Evolutionary conservation across 305 asterid genomes (phyloP), one percentile per base, ranked within the genome.

Genomic region (Fraxinus platypoda): DNA sequence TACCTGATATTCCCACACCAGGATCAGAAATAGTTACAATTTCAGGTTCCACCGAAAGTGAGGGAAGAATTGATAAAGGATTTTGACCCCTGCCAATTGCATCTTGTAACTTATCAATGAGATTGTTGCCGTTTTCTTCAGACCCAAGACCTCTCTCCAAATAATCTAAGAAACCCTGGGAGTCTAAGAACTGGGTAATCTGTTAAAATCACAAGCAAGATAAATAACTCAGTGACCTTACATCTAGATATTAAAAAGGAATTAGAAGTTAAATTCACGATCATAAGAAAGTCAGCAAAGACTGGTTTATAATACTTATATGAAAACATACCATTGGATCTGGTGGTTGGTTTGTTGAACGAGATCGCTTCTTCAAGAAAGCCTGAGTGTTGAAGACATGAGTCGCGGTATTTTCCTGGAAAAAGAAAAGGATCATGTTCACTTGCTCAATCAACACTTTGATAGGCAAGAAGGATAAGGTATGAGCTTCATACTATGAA

Each of bases 121-220:
- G 97, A 89, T 92, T 94, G 81, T 88, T 85, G 74, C 88, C 91
- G 79, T 88, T 94, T 89, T 83, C 95, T 80, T 92, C 93, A 81
- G 95, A 90, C 82, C 97, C 95, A 59, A 90, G 91, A 81, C 95
- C 98, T 88, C 98, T 91, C 87, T 92, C 99, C 89, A 96, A 87
- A 88, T 92, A 94, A 90, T 96, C 98, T 72, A 96, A 87, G 97
- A 96, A 94, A 76, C 99, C 99, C 85, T 93, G 98, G 86, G 99
- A 90, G 15, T 94, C 98, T 82, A 96, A 82, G 84, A 96, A 96
- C 86, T 96, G 98, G 83, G 92, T 90, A 81, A 96, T 94, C 98
- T 96, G 98, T 86, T 83, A 79, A 78, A 82, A 83, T 49, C 80
- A 74, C 83, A 85, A 81, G 77, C 81, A 68, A 80, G 79, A 80